These are phyloP conservation scores for Bretziella fagacearum DNA, from an alignment of 2,329 filamentous ascomycete genomes.

Conservation along the genomic window DNA sequence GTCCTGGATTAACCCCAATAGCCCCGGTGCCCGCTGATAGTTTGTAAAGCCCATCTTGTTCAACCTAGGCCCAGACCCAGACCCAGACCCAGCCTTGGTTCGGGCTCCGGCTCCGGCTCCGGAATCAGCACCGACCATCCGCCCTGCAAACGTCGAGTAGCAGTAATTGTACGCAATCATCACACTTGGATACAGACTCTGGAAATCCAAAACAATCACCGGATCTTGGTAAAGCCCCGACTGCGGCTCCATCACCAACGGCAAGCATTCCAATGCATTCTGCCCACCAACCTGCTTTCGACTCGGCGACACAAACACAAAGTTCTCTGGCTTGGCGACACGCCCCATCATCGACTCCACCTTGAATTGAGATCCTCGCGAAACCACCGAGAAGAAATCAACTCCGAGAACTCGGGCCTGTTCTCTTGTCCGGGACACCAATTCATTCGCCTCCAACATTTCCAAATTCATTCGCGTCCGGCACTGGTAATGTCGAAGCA, in stretches of 20 bases:
- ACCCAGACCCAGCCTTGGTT: no score
- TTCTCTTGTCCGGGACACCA: constrained; percentile 78
- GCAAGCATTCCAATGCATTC: constrained; percentile 85
- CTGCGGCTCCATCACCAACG: constrained; percentile 92
- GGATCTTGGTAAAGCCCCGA: constrained; percentile 88
- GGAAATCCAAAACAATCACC: constrained; percentile 82
- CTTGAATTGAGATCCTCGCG: constrained; percentile 90
- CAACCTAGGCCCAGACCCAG: constrained; percentile 63
- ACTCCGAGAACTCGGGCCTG: constrained; percentile 84
- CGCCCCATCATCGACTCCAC: constrained; percentile 98
- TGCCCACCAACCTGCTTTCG: constrained; percentile 83
- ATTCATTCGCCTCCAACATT: constrained; percentile 76
- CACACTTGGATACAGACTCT: constrained; percentile 87
- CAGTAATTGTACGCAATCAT: constrained; percentile 99
- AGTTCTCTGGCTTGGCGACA: constrained; percentile 93
- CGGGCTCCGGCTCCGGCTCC: no score
- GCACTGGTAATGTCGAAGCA: constrained; percentile 60
- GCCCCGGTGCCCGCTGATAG: constrained; percentile 50
- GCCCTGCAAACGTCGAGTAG: constrained; percentile 88
- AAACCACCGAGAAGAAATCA: constrained; percentile 94
- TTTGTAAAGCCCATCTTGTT: constrained; percentile 54
- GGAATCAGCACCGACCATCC: constrained; percentile 62
- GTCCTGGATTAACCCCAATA: constrained; percentile 38
- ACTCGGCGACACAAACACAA: constrained; percentile 75
- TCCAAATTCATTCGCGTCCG: constrained; percentile 72